Conservation (phyloP, 192 early-diverging fungal genomes). For the Chytriomyces confervae region DNA sequence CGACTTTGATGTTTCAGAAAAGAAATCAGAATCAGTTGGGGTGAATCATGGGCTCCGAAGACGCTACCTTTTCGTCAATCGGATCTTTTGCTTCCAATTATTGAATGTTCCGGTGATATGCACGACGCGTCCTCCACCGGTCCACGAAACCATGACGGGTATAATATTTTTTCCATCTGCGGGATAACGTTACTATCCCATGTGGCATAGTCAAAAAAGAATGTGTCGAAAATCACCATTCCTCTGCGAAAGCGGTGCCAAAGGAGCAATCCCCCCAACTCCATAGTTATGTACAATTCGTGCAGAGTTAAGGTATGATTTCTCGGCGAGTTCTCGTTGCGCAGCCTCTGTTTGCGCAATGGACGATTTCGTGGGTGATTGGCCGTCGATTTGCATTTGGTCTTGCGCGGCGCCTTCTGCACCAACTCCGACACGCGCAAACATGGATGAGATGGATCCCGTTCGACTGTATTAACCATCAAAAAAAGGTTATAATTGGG, state of each 20-base stretch:
- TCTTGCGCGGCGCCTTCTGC: neutral
- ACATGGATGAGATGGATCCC: neutral
- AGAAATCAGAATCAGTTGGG: constrained; percentile 13
- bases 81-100: constrained; percentile 94
- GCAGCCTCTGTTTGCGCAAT: neutral
- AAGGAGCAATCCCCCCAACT: constrained; percentile 36
- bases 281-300: constrained; percentile 42
- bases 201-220: neutral
- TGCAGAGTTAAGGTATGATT: constrained; percentile 34
- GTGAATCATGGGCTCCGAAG: neutral
- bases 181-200: neutral
- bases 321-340: neutral
- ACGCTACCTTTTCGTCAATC: constrained; percentile 57
- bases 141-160: constrained; percentile 91
- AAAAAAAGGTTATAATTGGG: no score
- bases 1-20: constrained; percentile 43
- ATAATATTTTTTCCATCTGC: constrained; percentile 53
- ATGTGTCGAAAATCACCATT: constrained; percentile 27
- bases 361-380: neutral
- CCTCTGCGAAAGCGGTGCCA: constrained; percentile 30
- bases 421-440: neutral
- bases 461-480: neutral
- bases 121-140: constrained; percentile 80
- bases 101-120: constrained; percentile 97
- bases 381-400: neutral